A percentile compares a stretch with the other conserved stretches of the same genome.
Conservation (phyloP, 2,329 filamentous ascomycete genomes). For the Rhynchosporium agropyri region DNA sequence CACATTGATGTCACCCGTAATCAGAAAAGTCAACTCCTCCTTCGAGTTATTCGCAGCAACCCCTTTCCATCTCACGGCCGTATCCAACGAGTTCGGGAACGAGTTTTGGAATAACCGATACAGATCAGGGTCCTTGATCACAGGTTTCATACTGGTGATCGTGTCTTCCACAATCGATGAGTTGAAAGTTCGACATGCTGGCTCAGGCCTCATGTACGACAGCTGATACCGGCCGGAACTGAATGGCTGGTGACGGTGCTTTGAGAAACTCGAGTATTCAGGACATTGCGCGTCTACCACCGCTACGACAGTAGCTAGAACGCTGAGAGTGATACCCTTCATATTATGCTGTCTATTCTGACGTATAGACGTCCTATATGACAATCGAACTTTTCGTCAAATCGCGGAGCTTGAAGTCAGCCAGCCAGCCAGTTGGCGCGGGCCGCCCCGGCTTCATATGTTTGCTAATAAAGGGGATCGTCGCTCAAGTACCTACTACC, state of each 20-base stretch:
- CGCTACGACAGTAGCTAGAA: not conserved
- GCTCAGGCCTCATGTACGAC: slow-evolving; percentile 76
- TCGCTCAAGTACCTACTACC: slow-evolving; percentile 7
- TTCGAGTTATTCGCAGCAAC: slow-evolving; percentile 56
- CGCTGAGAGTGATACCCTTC: not conserved
- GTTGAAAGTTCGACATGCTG: slow-evolving; percentile 79
- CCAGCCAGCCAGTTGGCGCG: slow-evolving; percentile 1
- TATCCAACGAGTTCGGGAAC: slow-evolving; percentile 76
- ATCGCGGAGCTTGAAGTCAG: not conserved
- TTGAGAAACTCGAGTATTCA: slow-evolving; percentile 65
- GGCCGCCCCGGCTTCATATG: not conserved
- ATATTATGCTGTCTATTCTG: not conserved
- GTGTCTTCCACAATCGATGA: slow-evolving; percentile 76
- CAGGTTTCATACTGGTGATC: slow-evolving; percentile 68
- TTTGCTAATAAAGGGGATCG: slow-evolving; percentile 2
- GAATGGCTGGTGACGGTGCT: slow-evolving; percentile 65
- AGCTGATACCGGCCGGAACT: slow-evolving; percentile 77
- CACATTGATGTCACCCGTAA: slow-evolving; percentile 54
- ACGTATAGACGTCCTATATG: not conserved
- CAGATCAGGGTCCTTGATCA: slow-evolving; percentile 76
- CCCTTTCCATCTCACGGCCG: slow-evolving; percentile 70
- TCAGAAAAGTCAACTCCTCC: slow-evolving; percentile 65
- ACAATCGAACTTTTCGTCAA: not conserved
- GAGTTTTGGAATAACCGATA: slow-evolving; percentile 71
- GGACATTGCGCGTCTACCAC: slow-evolving; percentile 52